A percentile compares a stretch with the other conserved stretches of the same genome.
phyloP scores from a whole-genome alignment of 2,329 filamentous ascomycete genomes.

The Coniochaeta sp. region DNA sequence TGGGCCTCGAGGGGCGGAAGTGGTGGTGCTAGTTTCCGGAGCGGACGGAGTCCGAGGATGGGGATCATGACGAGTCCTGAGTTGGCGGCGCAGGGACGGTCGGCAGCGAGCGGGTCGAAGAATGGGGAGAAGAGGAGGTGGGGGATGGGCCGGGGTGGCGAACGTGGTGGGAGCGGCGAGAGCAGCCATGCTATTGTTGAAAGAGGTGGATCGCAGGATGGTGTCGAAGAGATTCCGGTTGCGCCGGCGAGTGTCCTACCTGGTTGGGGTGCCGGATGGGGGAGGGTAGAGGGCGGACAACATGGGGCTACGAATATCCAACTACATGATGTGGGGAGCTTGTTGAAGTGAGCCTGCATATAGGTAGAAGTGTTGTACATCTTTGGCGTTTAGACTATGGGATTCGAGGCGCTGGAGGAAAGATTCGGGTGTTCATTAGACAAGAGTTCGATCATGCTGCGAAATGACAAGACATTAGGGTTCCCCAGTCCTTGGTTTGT shows the following conservation, averaged over 20 bases:
- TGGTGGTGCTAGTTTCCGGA: slow-evolving; percentile 10
- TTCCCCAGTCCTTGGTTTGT: too few species aligned
- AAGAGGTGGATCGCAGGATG: background rate
- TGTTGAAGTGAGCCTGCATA: slow-evolving; percentile 15
- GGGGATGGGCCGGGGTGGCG: background rate
- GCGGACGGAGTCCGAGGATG: slow-evolving; percentile 20
- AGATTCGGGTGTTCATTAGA: background rate
- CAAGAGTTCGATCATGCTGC: too few species aligned
- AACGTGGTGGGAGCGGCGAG: slow-evolving; percentile 2
- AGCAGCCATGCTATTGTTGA: slow-evolving; percentile 5
- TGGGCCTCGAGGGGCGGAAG: slow-evolving; percentile 30
- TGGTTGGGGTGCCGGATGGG: slow-evolving; percentile 31
- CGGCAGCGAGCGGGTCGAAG: slow-evolving; percentile 8
- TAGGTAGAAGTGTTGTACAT: background rate
- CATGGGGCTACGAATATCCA: slow-evolving; percentile 21
- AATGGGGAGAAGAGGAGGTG: slow-evolving; percentile 2
- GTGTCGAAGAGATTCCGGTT: slow-evolving; percentile 1
- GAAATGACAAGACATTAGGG: too few species aligned
- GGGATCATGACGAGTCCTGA: slow-evolving; percentile 38
- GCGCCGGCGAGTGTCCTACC: slow-evolving; percentile 18
- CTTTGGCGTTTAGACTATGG: background rate
- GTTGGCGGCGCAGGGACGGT: slow-evolving; percentile 16
- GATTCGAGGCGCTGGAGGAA: background rate
- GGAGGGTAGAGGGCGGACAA: slow-evolving; percentile 22
- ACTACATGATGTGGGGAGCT: slow-evolving; percentile 27